A percentile compares a stretch with the other conserved stretches of the same genome.
phyloP scores from a whole-genome alignment of 768 basidiomycete genomes.

The Trametes punicea region DNA sequence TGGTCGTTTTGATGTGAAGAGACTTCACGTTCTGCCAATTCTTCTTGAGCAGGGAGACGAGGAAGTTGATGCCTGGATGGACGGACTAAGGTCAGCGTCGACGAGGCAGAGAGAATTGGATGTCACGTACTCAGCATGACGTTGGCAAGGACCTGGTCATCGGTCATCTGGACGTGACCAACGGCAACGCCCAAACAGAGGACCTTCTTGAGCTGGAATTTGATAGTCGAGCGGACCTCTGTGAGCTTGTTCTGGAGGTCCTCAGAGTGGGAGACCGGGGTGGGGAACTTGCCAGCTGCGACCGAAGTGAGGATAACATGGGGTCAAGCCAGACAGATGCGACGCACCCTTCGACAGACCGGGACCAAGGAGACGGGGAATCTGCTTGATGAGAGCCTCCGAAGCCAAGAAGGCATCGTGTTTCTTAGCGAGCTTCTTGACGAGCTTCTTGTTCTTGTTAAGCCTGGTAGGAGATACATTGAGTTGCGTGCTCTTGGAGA shows the following conservation, averaged over 20 bases:
- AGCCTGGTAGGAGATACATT: slow-evolving; percentile 48
- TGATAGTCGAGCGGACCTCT: slow-evolving; percentile 98
- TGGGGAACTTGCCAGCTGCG: slow-evolving; percentile 98
- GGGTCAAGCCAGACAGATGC: background rate
- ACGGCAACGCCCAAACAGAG: slow-evolving; percentile 98
- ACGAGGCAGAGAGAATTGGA: background rate
- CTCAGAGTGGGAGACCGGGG: slow-evolving; percentile 89
- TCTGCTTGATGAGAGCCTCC: slow-evolving; percentile 98
- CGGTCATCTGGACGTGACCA: slow-evolving; percentile 95
- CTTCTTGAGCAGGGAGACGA: slow-evolving; percentile 98
- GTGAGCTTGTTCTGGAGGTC: slow-evolving; percentile 86
- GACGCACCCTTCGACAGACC: slow-evolving; percentile 95
- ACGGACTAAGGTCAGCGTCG: slow-evolving; percentile 7
- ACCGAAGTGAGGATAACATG: background rate
- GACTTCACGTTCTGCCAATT: slow-evolving; percentile 99
- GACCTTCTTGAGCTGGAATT: slow-evolving; percentile 99
- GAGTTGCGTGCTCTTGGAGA: background rate
- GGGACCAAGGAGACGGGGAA: slow-evolving; percentile 98
- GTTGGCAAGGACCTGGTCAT: slow-evolving; percentile 95
- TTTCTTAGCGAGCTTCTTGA: slow-evolving; percentile 99
- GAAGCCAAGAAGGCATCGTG: slow-evolving; percentile 99
- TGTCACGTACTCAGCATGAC: slow-evolving; percentile 87
- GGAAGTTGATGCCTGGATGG: slow-evolving; percentile 91
- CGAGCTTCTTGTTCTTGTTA: slow-evolving; percentile 99
- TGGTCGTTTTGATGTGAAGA: slow-evolving; percentile 96